phyloP scores from a whole-genome alignment of 2,329 filamentous ascomycete genomes.

The Rhytidhysteron rufulum region DNA sequence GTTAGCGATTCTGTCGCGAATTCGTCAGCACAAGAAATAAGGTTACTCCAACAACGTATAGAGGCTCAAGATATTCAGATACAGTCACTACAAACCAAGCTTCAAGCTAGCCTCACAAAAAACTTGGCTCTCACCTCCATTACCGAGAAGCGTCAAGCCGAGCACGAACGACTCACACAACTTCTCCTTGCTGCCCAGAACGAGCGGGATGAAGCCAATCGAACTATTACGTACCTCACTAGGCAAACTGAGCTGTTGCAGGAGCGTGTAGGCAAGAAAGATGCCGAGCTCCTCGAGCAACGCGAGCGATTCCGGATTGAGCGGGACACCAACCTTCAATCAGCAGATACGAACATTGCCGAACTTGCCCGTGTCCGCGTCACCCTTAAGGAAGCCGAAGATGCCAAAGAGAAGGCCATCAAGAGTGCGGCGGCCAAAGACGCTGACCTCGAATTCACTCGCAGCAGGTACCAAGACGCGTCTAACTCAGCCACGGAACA shows the following conservation, averaged over 20 bases:
- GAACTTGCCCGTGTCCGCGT: slow-evolving; percentile 21
- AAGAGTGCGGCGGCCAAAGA: slow-evolving; percentile 29
- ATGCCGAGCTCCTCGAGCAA: slow-evolving; percentile 11
- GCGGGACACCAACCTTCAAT: slow-evolving; percentile 14
- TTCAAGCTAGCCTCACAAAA: slow-evolving; percentile 10
- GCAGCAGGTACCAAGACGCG: slow-evolving; percentile 50
- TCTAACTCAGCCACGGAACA: slow-evolving; percentile 11
- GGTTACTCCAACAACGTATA: too few relatives aligned
- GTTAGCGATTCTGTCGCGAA: slow-evolving; percentile 41
- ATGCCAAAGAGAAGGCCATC: slow-evolving; percentile 16
- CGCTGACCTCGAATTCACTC: slow-evolving; percentile 54
- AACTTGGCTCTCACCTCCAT: slow-evolving; percentile 13
- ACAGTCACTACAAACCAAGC: neutral
- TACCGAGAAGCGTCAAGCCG: slow-evolving; percentile 23
- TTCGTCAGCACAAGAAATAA: slow-evolving; percentile 13
- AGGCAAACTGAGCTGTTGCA: slow-evolving; percentile 14
- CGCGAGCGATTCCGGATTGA: slow-evolving; percentile 16
- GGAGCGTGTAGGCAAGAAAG: slow-evolving; percentile 14
- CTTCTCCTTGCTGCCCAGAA: neutral
- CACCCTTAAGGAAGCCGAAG: slow-evolving; percentile 15
- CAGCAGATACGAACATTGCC: slow-evolving; percentile 8
- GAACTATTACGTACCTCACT: slow-evolving; percentile 1
- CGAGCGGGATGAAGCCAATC: neutral
- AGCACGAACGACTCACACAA: slow-evolving; percentile 20
- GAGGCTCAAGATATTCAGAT: too few relatives aligned